Evolutionary conservation across 2,329 filamentous ascomycete species (phyloP).

Genomic region (Colletotrichum tabaci): DNA sequence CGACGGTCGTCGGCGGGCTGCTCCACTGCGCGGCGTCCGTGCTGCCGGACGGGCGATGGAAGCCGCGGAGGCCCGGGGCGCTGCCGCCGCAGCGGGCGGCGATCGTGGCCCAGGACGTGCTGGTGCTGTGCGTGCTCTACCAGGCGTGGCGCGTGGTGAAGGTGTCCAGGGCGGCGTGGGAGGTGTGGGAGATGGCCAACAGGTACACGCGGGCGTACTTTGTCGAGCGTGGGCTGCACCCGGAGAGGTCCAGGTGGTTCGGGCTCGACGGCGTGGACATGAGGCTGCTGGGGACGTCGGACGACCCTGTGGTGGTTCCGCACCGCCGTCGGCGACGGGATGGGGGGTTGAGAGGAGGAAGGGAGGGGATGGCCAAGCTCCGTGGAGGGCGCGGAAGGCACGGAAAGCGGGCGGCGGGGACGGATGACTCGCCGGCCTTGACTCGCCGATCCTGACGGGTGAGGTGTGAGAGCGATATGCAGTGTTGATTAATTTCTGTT

Average conservation of each 20-base stretch:
- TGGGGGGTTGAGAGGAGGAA: not conserved
- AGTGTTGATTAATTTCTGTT: not conserved
- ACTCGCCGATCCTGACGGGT: not conserved
- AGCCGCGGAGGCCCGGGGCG: not conserved
- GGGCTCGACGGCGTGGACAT: conserved; percentile 12
- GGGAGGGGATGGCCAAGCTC: not conserved
- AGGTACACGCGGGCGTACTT: conserved; percentile 29
- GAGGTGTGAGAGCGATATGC: not conserved
- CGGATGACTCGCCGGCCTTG: too few species aligned
- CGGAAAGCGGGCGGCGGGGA: too few species aligned
- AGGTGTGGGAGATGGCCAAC: conserved; percentile 30
- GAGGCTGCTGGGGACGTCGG: not conserved
- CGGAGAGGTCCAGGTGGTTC: not conserved
- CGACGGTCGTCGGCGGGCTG: too few species aligned
- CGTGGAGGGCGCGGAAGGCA: too few species aligned
- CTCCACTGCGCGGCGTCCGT: not conserved
- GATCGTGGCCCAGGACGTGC: conserved; percentile 2
- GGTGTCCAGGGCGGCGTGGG: conserved; percentile 5
- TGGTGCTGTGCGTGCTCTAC: not conserved
- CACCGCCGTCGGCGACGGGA: not conserved
- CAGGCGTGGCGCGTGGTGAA: conserved; percentile 1
- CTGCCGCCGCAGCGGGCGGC: conserved; percentile 15
- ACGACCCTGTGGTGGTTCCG: not conserved
- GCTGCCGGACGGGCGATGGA: conserved; percentile 5
- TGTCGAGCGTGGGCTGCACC: conserved; percentile 17